Conservation (phyloP, 23 red algal genomes). For the Chondrus crispus region DNA sequence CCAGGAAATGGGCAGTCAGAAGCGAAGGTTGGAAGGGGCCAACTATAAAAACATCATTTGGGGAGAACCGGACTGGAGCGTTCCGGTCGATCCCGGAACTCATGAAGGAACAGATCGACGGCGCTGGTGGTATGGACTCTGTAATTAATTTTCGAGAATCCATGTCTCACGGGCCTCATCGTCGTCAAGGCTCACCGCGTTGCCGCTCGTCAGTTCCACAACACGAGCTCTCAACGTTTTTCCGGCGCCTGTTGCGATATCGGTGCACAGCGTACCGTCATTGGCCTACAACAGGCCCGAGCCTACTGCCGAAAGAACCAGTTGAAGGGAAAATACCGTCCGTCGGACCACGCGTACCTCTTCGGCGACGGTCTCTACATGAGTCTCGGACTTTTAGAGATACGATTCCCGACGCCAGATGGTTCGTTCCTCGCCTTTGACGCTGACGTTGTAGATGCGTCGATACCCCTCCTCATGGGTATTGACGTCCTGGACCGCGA, state of each 20-base stretch:
- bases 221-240: background rate
- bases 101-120: too few relatives aligned
- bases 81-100: too few relatives aligned
- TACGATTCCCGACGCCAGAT: conserved; percentile 16
- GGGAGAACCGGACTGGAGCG: too few relatives aligned
- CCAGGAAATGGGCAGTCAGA: too few relatives aligned
- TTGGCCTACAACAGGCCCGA: background rate
- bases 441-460: conserved; percentile 1
- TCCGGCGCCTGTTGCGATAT: conserved; percentile 4
- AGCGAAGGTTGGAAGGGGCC: too few relatives aligned
- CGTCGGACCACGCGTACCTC: background rate
- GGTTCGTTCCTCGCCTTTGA: background rate
- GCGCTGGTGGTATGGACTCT: too few relatives aligned
- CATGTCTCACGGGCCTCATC: background rate
- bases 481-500: background rate
- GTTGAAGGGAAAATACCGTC: background rate
- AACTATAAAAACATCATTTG: too few relatives aligned
- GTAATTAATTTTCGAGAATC: too few relatives aligned
- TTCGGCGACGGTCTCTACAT: background rate
- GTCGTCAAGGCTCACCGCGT: background rate
- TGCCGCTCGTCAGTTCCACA: background rate
- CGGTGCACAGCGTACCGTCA: conserved; percentile 6
- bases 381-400: background rate
- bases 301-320: background rate
- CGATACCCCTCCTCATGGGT: background rate